Percentiles rank a stretch among this genome's conserved stretches.
Evolutionary conservation across 352 stramenopile genomes (phyloP).

Genomic region (Globisporangium mamillatum): DNA sequence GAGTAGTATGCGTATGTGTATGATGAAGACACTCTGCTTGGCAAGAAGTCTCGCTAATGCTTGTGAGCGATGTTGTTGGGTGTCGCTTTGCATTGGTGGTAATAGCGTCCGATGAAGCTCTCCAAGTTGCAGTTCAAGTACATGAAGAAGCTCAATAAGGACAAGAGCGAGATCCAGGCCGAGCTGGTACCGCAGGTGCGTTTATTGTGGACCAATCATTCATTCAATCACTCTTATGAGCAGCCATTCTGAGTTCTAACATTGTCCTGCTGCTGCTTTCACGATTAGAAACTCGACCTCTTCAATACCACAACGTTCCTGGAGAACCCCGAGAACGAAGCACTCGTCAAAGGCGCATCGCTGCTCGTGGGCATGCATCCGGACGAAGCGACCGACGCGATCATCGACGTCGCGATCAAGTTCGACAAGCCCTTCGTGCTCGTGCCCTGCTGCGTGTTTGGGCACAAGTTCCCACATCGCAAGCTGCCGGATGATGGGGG

Average conservation of each 20-base stretch:
- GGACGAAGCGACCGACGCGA: conserved; percentile 94
- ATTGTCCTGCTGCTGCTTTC: conserved; percentile 3
- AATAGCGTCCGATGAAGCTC: conserved; percentile 67
- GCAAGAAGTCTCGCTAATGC: background rate
- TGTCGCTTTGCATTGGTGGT: conserved; percentile 16
- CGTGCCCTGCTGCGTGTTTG: conserved; percentile 96
- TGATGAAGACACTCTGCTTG: background rate
- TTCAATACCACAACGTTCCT: conserved; percentile 69
- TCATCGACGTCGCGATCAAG: conserved; percentile 89
- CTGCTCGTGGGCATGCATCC: conserved; percentile 93
- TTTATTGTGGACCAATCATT: background rate
- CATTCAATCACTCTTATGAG: too few relatives aligned
- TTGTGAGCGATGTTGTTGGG: background rate
- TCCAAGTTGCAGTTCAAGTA: conserved; percentile 69
- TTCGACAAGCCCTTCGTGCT: conserved; percentile 93
- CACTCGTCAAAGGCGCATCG: conserved; percentile 69
- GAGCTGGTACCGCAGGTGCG: conserved; percentile 57
- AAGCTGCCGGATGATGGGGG: conserved; percentile 32
- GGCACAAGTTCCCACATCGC: conserved; percentile 84
- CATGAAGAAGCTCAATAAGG: conserved; percentile 58
- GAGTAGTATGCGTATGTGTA: conserved; percentile 7
- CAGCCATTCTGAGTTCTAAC: background rate
- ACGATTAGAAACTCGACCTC: conserved; percentile 39
- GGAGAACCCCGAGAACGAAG: conserved; percentile 34
- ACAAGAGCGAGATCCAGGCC: conserved; percentile 21